These are phyloP conservation scores for Starmera quercuum DNA, from an alignment of 805 yeast species.

Conservation along the genomic window DNA sequence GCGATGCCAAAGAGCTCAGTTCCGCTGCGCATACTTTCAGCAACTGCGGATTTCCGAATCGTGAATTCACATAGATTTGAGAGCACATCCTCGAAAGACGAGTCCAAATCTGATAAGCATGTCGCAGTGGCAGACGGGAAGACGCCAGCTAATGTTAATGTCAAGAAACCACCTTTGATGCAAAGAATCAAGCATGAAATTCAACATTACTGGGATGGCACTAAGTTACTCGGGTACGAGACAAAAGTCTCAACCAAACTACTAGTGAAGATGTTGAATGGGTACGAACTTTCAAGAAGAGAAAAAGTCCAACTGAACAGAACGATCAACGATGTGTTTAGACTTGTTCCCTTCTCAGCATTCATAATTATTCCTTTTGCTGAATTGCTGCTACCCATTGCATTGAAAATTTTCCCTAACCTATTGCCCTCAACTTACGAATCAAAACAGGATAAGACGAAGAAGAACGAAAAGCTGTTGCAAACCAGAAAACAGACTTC, in stretches of 20 bases:
- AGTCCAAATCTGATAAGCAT: too few species aligned
- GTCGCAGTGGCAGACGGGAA: not conserved
- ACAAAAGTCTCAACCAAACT: slow-evolving; percentile 77
- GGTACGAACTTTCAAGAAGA: slow-evolving; percentile 86
- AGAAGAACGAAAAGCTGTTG: slow-evolving; percentile 47
- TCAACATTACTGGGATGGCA: slow-evolving; percentile 92
- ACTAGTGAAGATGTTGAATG: slow-evolving; percentile 74
- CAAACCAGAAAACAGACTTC: slow-evolving; percentile 60
- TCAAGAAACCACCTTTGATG: slow-evolving; percentile 55
- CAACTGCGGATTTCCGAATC: too few species aligned
- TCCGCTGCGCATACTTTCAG: too few species aligned
- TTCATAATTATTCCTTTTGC: slow-evolving; percentile 92
- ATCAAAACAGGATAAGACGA: slow-evolving; percentile 50
- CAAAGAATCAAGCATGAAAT: slow-evolving; percentile 82
- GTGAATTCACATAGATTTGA: too few species aligned
- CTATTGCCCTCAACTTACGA: slow-evolving; percentile 90
- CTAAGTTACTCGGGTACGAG: slow-evolving; percentile 88
- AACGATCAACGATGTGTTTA: slow-evolving; percentile 75
- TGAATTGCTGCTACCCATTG: slow-evolving; percentile 82
- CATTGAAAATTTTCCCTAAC: slow-evolving; percentile 89
- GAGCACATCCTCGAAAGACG: too few species aligned
- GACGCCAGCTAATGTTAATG: not conserved
- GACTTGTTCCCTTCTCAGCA: slow-evolving; percentile 89
- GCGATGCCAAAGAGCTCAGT: too few species aligned
- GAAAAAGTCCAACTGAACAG: slow-evolving; percentile 83